Percentiles rank a stretch among this genome's conserved stretches.
These are phyloP conservation scores for Musa balbisiana DNA, from an alignment of 202 grass and related monocot genomes.

Conservation along the genomic window DNA sequence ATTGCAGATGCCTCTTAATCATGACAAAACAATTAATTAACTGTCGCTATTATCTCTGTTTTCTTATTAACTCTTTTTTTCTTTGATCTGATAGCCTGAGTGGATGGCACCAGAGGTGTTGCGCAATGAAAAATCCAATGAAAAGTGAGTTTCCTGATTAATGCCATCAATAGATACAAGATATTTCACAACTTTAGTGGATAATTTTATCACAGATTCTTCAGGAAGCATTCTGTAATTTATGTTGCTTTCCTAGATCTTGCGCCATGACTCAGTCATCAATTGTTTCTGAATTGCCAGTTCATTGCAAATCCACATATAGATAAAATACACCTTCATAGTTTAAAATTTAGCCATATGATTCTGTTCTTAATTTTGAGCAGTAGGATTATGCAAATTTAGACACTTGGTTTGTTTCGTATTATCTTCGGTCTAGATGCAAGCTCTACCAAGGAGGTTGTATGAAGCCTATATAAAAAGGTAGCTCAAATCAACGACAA, in stretches of 20 bases:
- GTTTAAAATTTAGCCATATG: neutral
- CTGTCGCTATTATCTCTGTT: neutral
- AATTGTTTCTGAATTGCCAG: neutral
- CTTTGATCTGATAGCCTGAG: constrained; percentile 59
- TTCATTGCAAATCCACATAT: neutral
- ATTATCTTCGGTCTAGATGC: neutral
- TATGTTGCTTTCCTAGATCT: neutral
- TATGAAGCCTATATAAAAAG: neutral
- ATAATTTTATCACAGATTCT: neutral
- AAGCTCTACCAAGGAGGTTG: neutral
- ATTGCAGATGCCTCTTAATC: neutral
- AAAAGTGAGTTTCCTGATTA: constrained; percentile 63
- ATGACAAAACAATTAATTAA: neutral
- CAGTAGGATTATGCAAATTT: neutral
- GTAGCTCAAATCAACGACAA: neutral
- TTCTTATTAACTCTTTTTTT: constrained; percentile 14
- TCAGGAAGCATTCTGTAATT: neutral
- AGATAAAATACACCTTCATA: neutral
- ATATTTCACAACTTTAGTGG: constrained; percentile 2
- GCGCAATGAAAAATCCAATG: constrained; percentile 94
- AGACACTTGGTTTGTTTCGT: neutral
- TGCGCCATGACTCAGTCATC: neutral
- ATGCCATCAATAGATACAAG: neutral
- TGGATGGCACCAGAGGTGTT: constrained; percentile 99
- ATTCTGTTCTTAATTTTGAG: neutral